phyloP scores from a whole-genome alignment of 2,329 filamentous ascomycete genomes.

The Teratosphaeria epicoccoides region DNA sequence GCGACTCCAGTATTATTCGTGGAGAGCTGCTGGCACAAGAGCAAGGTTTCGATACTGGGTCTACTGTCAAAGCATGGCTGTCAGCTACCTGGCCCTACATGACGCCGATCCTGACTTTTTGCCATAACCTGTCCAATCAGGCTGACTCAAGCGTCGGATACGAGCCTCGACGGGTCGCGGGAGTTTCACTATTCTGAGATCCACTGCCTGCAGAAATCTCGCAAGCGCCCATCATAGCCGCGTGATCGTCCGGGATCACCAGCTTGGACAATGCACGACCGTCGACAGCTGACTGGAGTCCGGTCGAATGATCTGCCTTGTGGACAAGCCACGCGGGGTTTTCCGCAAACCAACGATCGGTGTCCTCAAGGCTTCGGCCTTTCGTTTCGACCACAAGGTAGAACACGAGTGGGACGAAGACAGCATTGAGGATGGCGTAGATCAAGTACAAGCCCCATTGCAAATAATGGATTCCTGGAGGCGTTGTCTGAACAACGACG shows the following conservation, averaged over 20 bases:
- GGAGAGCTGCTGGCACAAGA: constrained; percentile 16
- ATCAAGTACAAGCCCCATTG: constrained; percentile 21
- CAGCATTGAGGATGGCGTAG: constrained; percentile 14
- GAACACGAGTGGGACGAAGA: constrained; percentile 48
- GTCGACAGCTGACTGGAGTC: neutral
- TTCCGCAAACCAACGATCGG: constrained; percentile 13
- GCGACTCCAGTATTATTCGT: constrained; percentile 18
- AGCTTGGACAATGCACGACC: constrained; percentile 5
- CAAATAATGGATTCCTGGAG: constrained; percentile 15
- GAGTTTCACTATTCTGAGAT: neutral
- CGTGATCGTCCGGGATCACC: constrained; percentile 8
- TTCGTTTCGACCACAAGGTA: constrained; percentile 39
- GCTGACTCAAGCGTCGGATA: constrained; percentile 1
- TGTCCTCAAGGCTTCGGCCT: constrained; percentile 14
- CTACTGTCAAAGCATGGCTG: constrained; percentile 12
- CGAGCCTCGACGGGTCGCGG: constrained; percentile 6
- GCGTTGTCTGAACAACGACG: constrained; percentile 21
- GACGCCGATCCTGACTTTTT: constrained; percentile 13
- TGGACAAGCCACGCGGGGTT: constrained; percentile 13
- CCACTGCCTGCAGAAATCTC: constrained; percentile 3
- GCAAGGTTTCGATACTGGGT: constrained; percentile 14
- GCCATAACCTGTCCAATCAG: neutral
- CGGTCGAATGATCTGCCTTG: constrained; percentile 9
- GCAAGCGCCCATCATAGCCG: constrained; percentile 13
- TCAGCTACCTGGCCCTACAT: constrained; percentile 10